A percentile compares a stretch with the other conserved stretches of the same genome.
Conservation (phyloP, 176 grass and related monocot genomes). For the Panicum miliaceum region DNA sequence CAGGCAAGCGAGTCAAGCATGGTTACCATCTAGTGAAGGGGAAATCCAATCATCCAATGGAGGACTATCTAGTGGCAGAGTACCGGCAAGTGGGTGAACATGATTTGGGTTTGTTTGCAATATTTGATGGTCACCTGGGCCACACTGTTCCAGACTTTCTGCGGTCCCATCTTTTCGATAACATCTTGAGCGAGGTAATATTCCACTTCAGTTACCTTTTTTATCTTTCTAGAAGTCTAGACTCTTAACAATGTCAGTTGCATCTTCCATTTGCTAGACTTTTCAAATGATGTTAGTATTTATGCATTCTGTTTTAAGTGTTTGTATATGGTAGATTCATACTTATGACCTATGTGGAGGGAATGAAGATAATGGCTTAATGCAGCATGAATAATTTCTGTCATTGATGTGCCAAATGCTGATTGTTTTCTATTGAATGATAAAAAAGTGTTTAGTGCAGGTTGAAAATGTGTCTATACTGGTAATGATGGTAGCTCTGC, state of each 20-base stretch:
- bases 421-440: not conserved
- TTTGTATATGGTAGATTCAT: constrained; percentile 30
- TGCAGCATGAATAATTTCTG: not conserved
- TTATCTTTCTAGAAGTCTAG: constrained; percentile 16
- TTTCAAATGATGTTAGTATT: constrained; percentile 18
- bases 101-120: constrained; percentile 86
- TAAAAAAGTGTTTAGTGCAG: not conserved
- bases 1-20: constrained; percentile 67
- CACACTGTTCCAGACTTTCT: constrained; percentile 86
- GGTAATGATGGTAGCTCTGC: not conserved
- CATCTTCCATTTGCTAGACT: not conserved
- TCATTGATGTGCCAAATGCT: not conserved
- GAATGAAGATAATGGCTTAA: not conserved
- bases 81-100: constrained; percentile 66
- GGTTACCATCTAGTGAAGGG: constrained; percentile 94
- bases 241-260: not conserved
- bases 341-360: not conserved
- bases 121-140: constrained; percentile 90
- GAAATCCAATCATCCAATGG: constrained; percentile 92
- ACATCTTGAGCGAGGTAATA: constrained; percentile 91
- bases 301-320: constrained; percentile 11
- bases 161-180: constrained; percentile 76
- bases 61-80: constrained; percentile 88
- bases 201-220: not conserved
- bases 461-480: constrained; percentile 29